Base-by-base conservation (phyloP, 2,329 filamentous ascomycete species). In the Phyllosticta paracitricarpa region DNA sequence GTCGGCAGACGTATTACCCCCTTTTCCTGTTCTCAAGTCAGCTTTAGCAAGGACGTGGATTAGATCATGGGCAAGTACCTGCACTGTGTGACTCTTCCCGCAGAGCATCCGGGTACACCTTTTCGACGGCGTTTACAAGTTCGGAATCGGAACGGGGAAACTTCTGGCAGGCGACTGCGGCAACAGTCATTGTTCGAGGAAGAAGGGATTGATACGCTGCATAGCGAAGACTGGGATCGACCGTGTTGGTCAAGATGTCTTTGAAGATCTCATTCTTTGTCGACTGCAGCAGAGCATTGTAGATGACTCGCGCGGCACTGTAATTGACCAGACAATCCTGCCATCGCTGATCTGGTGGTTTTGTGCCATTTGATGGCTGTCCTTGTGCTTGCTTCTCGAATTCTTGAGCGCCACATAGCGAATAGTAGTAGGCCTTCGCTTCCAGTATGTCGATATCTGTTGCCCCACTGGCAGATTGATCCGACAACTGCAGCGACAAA, bases 211-310 rank as follows among this genome's bases (percentile, higher is more conserved):
- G 91, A 73, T 97, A 97, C 19, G 94, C 91, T 40, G 92, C 92
- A 73, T 95, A 97, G 65, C 93, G 87, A 68, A 99, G 89, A 64
- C 91, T 96, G 1, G 92, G 92, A 71, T 99, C 94, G 64, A 96
- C 87, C 4, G 89, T 95, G 68, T 89, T 87, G 56, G 88, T 85
- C 62, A 99, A 78, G 25, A 97, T 81, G 64, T 97, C 93, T 71
- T 89, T 91, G 79, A 90, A 94, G 40, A 89, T 79, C 62, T 96
- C 93, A 64, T 85, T 87, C 71, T 85, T 87, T 64, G 77, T 84
- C 64, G 82, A 79, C 28, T 82, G 80, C 19, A 86, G 81, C 53
- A 99, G 79, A 0, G 89, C 86, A 63, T 83, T 86, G 77, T 97
- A 99, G 68, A 96, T 87, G 61, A 96, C 81, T 64, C 89, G 84